A percentile compares a stretch with the other conserved stretches of the same genome.
phyloP scores from a whole-genome alignment of 1,284 basidiomycete genomes.

The Moniliella sp. region DNA sequence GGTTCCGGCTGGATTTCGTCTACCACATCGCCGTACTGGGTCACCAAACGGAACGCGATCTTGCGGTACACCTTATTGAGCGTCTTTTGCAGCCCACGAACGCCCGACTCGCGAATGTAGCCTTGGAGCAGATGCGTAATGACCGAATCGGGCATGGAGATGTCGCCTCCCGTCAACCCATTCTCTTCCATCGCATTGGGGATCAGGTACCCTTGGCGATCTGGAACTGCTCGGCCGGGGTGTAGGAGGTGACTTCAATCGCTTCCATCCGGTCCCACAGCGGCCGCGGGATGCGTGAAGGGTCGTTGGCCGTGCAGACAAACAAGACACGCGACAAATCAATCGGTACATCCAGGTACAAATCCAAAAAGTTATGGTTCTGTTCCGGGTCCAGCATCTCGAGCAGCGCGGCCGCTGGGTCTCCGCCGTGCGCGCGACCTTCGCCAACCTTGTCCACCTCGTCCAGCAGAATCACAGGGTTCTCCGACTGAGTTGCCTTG shows the following conservation, averaged over 20 bases:
- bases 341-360: conserved; percentile 92
- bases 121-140: conserved; percentile 82
- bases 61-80: conserved; percentile 79
- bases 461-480: conserved; percentile 74
- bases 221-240: conserved; percentile 79
- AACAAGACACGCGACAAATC: conserved; percentile 88
- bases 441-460: conserved; percentile 87
- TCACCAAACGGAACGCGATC: conserved; percentile 73
- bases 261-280: conserved; percentile 78
- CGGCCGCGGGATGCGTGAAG: conserved; percentile 88
- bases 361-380: conserved; percentile 83
- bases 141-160: conserved; percentile 36
- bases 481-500: conserved; percentile 88
- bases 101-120: conserved; percentile 83
- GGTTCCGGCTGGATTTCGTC: no score
- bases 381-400: conserved; percentile 99
- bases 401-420: conserved; percentile 74
- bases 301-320: conserved; percentile 55
- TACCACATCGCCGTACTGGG: conserved; percentile 82
- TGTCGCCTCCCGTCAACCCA: conserved; percentile 43
- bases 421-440: conserved; percentile 74
- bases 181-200: conserved; percentile 82
- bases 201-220: conserved; percentile 76
- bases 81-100: conserved; percentile 28
- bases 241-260: conserved; percentile 65